A percentile compares a stretch with the other conserved stretches of the same genome.
Conservation (phyloP, 768 basidiomycete genomes). For the Dacryopinax primogenitus region DNA sequence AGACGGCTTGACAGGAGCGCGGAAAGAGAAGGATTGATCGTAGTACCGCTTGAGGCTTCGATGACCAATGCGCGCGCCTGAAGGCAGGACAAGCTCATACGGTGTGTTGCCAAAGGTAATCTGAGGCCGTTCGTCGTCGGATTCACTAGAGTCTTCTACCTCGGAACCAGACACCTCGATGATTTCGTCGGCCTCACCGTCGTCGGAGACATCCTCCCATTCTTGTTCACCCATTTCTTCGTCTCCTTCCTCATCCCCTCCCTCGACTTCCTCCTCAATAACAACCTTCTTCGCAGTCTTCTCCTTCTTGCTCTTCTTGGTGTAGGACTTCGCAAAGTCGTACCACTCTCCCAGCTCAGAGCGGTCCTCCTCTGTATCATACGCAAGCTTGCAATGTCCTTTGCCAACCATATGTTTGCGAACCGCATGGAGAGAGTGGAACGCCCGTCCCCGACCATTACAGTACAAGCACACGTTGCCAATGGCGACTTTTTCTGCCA, state of each 20-base stretch:
- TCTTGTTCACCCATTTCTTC: constrained; percentile 26
- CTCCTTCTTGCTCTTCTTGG: constrained; percentile 7
- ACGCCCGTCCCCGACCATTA: constrained; percentile 67
- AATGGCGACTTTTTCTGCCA: constrained; percentile 88
- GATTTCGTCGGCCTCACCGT: constrained; percentile 30
- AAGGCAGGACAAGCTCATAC: constrained; percentile 84
- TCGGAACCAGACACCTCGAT: constrained; percentile 19
- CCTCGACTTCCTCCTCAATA: constrained; percentile 25
- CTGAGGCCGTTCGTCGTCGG: constrained; percentile 38
- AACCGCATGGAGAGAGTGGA: constrained; percentile 72
- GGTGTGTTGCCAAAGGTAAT: constrained; percentile 67
- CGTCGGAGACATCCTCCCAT: constrained; percentile 22
- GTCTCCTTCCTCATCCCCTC: constrained; percentile 24
- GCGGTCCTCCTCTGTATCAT: constrained; percentile 64
- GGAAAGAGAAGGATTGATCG: constrained; percentile 56
- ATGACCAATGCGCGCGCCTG: constrained; percentile 85
- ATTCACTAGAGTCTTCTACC: constrained; percentile 27
- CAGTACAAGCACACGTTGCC: constrained; percentile 89
- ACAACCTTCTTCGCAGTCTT: constrained; percentile 21
- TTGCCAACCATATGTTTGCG: constrained; percentile 95
- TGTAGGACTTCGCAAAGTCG: constrained; percentile 72
- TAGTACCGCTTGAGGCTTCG: constrained; percentile 78
- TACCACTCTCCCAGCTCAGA: constrained; percentile 88
- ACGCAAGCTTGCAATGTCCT: constrained; percentile 90
- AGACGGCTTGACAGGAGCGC: constrained; percentile 32